Evolutionary conservation across 257 asterid species (phyloP).

Genomic region (Solanum verrucosum): DNA sequence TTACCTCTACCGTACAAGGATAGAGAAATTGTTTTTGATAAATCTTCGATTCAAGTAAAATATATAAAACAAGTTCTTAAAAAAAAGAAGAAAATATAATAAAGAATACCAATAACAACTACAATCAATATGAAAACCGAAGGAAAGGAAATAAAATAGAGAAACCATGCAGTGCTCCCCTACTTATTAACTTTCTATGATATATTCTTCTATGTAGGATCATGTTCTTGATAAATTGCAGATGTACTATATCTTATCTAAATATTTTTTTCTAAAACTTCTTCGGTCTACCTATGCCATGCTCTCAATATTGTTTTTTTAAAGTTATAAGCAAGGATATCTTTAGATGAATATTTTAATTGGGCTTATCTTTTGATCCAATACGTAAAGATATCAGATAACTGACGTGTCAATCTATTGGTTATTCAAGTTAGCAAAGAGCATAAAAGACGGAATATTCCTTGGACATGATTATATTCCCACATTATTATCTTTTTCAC

Average conservation of each 20-base stretch:
- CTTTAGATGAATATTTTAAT: neutral
- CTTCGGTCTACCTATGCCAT: neutral
- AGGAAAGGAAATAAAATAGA: too few relatives aligned
- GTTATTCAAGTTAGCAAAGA: neutral
- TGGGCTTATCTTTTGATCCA: neutral
- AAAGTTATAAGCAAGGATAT: neutral
- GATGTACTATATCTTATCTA: too few relatives aligned
- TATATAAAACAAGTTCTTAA: too few relatives aligned
- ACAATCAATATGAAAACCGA: too few relatives aligned
- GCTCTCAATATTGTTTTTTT: neutral
- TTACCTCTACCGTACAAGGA: fast-evolving
- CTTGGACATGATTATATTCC: neutral
- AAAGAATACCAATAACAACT: neutral
- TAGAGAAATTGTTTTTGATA: too few relatives aligned
- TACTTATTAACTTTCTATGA: too few relatives aligned
- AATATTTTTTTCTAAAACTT: too few relatives aligned
- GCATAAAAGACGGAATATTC: neutral
- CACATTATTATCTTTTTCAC: neutral
- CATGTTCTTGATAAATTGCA: too few relatives aligned
- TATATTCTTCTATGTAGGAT: too few relatives aligned
- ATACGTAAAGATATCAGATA: neutral
- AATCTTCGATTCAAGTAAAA: too few relatives aligned
- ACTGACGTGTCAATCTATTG: neutral
- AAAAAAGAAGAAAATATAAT: too few relatives aligned
- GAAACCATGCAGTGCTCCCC: neutral